These are phyloP conservation scores for Raphidocelis subcapitata DNA, from an alignment of 139 green algal genomes.

Conservation along the genomic window DNA sequence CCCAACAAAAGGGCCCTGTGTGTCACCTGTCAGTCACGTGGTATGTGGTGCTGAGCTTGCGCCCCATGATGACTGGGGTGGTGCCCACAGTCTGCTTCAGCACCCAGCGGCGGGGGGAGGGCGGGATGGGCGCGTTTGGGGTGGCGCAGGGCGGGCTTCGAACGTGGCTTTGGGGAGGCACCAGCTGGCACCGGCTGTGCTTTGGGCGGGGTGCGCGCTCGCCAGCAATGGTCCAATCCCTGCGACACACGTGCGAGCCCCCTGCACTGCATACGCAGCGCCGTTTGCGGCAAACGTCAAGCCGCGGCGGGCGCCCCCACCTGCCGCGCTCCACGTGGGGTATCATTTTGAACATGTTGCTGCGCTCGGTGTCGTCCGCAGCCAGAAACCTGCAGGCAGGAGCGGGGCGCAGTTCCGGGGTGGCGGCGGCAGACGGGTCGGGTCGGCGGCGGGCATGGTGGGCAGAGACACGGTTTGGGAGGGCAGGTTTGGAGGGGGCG, in stretches of 20 bases:
- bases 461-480: constrained; percentile 34
- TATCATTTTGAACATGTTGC: constrained; percentile 50
- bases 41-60: constrained; percentile 39
- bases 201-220: no score
- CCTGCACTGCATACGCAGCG: no score
- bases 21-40: constrained; percentile 23
- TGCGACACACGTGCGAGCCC: no score
- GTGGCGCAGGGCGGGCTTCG: no score
- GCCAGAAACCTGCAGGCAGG: constrained; percentile 30
- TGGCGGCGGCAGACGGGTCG: neutral
- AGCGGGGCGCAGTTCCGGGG: neutral
- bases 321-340: constrained; percentile 34
- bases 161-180: no score
- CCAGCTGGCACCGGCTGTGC: no score
- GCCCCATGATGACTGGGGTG: constrained; percentile 45
- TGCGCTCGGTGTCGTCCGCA: constrained; percentile 27
- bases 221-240: no score
- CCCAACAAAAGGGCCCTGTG: no score
- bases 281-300: no score
- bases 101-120: constrained; percentile 40
- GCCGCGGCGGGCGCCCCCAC: no score
- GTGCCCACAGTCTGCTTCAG: constrained; percentile 42
- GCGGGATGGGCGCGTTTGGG: no score
- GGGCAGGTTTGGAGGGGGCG: neutral
- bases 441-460: constrained; percentile 19